Percentiles rank a stretch among this genome's conserved stretches.
Evolutionary conservation across 352 stramenopile species (phyloP).

Genomic region (Blastocystis sp.): DNA sequence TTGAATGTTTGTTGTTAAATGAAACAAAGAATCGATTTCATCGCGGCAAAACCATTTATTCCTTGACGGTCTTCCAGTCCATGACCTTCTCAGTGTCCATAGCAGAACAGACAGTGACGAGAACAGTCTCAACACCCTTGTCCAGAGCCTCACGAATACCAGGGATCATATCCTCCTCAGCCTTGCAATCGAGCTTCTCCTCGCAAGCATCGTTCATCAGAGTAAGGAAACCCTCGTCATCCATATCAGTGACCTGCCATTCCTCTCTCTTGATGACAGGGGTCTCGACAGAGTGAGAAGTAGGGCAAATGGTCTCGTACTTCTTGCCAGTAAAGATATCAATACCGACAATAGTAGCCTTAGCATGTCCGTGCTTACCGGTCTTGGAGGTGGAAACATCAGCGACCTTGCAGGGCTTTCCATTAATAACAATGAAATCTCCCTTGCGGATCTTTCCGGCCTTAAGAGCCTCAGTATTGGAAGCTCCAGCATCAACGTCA

Average conservation of each 20-base stretch:
- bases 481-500: slow-evolving; percentile 86
- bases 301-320: slow-evolving; percentile 96
- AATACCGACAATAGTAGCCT: slow-evolving; percentile 96
- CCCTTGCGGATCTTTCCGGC: slow-evolving; percentile 97
- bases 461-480: slow-evolving; percentile 90
- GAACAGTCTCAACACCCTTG: slow-evolving; percentile 84
- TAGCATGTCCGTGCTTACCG: slow-evolving; percentile 99
- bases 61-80: slow-evolving; percentile 77
- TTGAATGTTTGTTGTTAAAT: neutral
- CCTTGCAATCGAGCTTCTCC: slow-evolving; percentile 93
- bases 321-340: slow-evolving; percentile 99
- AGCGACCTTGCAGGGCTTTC: slow-evolving; percentile 90
- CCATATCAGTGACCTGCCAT: slow-evolving; percentile 95
- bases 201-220: slow-evolving; percentile 94
- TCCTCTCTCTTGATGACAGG: slow-evolving; percentile 90
- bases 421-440: slow-evolving; percentile 99
- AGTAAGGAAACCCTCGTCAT: slow-evolving; percentile 90
- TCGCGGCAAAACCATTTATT: slow-evolving; percentile 31
- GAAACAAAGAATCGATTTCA: neutral
- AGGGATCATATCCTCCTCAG: slow-evolving; percentile 83
- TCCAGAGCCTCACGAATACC: slow-evolving; percentile 91
- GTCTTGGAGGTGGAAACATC: slow-evolving; percentile 98
- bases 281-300: slow-evolving; percentile 92
- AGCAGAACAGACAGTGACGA: slow-evolving; percentile 86
- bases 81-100: slow-evolving; percentile 95